These are phyloP conservation scores for Naganishia cerealis DNA, from an alignment of 1,284 basidiomycete genomes.

Conservation along the genomic window DNA sequence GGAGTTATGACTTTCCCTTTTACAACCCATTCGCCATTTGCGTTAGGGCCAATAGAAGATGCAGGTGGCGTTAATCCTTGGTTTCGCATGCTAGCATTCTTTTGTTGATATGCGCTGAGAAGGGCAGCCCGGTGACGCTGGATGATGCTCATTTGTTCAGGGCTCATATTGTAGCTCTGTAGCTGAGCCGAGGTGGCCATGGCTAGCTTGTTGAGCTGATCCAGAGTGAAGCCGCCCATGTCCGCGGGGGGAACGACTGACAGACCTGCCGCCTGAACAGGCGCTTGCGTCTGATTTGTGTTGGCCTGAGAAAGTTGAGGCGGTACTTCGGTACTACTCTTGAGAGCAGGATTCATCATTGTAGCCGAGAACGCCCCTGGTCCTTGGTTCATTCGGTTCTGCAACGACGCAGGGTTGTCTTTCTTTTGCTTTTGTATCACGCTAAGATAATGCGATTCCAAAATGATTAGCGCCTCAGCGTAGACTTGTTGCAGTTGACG, in stretches of 20 bases:
- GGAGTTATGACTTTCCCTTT: conserved; percentile 24
- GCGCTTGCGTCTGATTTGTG: not conserved
- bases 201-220: conserved; percentile 24
- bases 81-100: conserved; percentile 10
- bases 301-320: not conserved
- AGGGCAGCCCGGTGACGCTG: conserved; percentile 8
- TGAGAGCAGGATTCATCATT: not conserved
- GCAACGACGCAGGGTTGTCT: not conserved
- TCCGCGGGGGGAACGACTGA: not conserved
- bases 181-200: conserved; percentile 19
- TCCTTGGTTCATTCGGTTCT: conserved; percentile 10
- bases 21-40: conserved; percentile 20
- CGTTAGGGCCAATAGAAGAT: conserved; percentile 5
- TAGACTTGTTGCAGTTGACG: conserved; percentile 41
- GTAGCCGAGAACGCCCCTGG: not conserved
- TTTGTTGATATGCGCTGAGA: conserved; percentile 18
- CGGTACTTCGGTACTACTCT: not conserved
- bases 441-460: conserved; percentile 22
- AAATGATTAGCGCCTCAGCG: conserved; percentile 17
- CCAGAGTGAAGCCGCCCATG: conserved; percentile 22
- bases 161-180: conserved; percentile 8
- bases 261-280: not conserved
- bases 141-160: conserved; percentile 24
- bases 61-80: not conserved
- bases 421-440: conserved; percentile 28